Conservation (phyloP, 495 filamentous ascomycete species). For the Tuber microsphaerosporum region DNA sequence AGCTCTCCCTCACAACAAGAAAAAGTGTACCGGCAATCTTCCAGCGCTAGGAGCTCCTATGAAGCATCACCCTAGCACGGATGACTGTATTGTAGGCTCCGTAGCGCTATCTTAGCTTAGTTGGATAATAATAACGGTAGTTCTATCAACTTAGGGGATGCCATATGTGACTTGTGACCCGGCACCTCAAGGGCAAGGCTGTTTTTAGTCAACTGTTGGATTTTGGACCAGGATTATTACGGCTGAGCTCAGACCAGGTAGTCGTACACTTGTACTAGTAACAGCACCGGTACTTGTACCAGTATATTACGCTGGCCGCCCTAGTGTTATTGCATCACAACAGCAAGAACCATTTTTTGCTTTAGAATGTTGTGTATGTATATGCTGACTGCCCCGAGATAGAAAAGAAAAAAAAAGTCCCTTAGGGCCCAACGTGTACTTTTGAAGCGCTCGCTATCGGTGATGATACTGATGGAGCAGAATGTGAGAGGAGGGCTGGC, state of each 20-base stretch:
- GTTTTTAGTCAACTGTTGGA: background rate
- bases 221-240: background rate
- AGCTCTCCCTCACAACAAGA: background rate
- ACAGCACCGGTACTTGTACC: background rate
- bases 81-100: background rate
- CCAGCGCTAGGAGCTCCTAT: background rate
- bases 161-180: background rate
- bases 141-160: background rate
- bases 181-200: background rate
- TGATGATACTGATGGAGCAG: background rate
- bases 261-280: background rate
- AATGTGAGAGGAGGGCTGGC: background rate
- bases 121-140: background rate
- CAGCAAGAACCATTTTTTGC: background rate
- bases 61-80: no score
- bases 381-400: background rate
- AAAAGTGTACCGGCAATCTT: background rate
- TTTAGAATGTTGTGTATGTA: background rate
- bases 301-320: background rate
- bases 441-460: background rate
- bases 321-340: background rate
- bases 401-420: background rate
- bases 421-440: background rate
- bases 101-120: background rate
- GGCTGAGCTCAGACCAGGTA: background rate